These are phyloP conservation scores for Discostella stelligeroides DNA, from an alignment of 108 stramenopile genomes.

Conservation along the genomic window DNA sequence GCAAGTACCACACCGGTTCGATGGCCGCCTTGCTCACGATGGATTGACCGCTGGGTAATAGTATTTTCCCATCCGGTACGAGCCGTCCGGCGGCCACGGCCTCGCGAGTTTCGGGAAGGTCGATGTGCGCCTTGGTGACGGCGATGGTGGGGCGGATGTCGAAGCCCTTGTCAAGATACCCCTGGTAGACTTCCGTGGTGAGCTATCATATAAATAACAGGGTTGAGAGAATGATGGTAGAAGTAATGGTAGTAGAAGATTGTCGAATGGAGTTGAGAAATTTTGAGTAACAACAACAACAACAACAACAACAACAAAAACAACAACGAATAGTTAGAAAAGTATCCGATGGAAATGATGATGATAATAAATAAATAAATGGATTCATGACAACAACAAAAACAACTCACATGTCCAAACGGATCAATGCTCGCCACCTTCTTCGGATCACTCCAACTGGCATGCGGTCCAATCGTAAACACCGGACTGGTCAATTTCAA, in stretches of 20 bases:
- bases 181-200: conserved; percentile 73
- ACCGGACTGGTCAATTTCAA: conserved; percentile 91
- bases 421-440: conserved; percentile 97
- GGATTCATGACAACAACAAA: too few species aligned
- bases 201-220: too few species aligned
- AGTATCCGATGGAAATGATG: too few species aligned
- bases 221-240: too few species aligned
- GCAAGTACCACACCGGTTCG: conserved; percentile 99
- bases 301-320: background rate
- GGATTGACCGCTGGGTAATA: conserved; percentile 89
- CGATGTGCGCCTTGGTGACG: conserved; percentile 99
- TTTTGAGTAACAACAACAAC: background rate
- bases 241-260: too few species aligned
- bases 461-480: conserved; percentile 94
- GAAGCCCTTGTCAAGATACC: conserved; percentile 95
- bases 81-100: conserved; percentile 87
- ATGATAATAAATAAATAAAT: too few species aligned
- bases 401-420: conserved; percentile 76
- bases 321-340: too few species aligned
- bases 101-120: conserved; percentile 95
- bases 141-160: conserved; percentile 99
- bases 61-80: conserved; percentile 90
- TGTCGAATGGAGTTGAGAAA: background rate
- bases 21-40: conserved; percentile 97
- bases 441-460: conserved; percentile 93